Evolutionary conservation across 352 stramenopile genomes (phyloP).

Genomic region (Plasmopara viticola): DNA sequence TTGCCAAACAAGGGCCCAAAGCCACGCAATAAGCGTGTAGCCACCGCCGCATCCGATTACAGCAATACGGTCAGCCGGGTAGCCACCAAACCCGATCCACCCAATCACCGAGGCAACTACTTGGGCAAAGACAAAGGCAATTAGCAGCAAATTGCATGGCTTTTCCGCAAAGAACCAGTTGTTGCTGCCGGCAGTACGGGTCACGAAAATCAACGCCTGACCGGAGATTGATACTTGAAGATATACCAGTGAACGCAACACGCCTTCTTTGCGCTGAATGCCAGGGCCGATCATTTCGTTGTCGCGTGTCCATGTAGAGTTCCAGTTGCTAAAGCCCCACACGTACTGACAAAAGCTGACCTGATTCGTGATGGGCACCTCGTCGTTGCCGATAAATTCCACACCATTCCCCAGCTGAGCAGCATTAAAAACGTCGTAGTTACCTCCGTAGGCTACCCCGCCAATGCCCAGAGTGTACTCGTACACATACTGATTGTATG

Average conservation of each 20-base stretch:
- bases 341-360: no score
- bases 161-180: slow-evolving; percentile 71
- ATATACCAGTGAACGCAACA: slow-evolving; percentile 63
- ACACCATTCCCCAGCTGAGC: no score
- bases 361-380: no score
- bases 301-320: no score
- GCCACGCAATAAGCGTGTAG: slow-evolving; percentile 61
- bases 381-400: no score
- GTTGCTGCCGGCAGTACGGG: slow-evolving; percentile 63
- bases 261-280: no score
- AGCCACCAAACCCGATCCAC: slow-evolving; percentile 61
- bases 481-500: no score
- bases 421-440: no score
- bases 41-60: slow-evolving; percentile 55
- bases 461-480: no score
- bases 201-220: slow-evolving; percentile 72
- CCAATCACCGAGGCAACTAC: slow-evolving; percentile 56
- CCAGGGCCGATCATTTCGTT: no score
- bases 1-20: slow-evolving; percentile 67
- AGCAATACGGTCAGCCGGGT: slow-evolving; percentile 53
- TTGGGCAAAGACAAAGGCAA: slow-evolving; percentile 67
- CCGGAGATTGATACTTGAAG: slow-evolving; percentile 70
- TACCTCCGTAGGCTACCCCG: no score
- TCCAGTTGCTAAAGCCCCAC: no score
- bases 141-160: slow-evolving; percentile 50